Conservation (phyloP, 495 filamentous ascomycete genomes). For the Aspergillus nanangensis region DNA sequence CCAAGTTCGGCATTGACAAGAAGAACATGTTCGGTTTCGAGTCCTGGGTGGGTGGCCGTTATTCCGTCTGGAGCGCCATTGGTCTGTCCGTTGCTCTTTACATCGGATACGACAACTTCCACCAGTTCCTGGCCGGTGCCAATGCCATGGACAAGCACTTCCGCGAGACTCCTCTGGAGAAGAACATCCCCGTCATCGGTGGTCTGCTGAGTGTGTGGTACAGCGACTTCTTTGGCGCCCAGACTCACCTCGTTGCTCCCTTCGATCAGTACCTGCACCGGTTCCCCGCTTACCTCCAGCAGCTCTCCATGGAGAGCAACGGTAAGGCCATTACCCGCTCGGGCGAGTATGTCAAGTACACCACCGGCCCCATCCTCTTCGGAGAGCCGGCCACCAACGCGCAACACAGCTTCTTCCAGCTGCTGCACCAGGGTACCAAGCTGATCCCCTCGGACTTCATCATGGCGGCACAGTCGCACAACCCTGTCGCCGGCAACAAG, state of each 20-base stretch:
- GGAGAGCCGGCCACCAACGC: constrained; percentile 98
- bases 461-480: constrained; percentile 91
- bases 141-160: constrained; percentile 99
- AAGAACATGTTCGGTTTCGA: constrained; percentile 99
- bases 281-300: constrained; percentile 98
- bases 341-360: constrained; percentile 92
- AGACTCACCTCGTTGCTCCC: constrained; percentile 94
- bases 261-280: constrained; percentile 99
- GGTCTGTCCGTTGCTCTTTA: constrained; percentile 90
- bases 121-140: constrained; percentile 90
- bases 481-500: constrained; percentile 84
- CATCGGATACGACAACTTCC: constrained; percentile 96
- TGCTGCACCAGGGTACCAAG: constrained; percentile 98
- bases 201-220: constrained; percentile 97
- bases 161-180: constrained; percentile 77
- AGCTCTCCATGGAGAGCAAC: constrained; percentile 99
- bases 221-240: constrained; percentile 95
- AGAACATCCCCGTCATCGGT: constrained; percentile 92
- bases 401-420: constrained; percentile 99
- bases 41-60: constrained; percentile 96
- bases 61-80: constrained; percentile 98
- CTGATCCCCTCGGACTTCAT: constrained; percentile 98
- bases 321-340: constrained; percentile 94
- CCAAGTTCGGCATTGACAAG: constrained; percentile 95
- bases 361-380: constrained; percentile 90